These are phyloP conservation scores for Chrysoporthe austroafricana DNA, from an alignment of 2,329 filamentous ascomycete genomes.

Conservation along the genomic window DNA sequence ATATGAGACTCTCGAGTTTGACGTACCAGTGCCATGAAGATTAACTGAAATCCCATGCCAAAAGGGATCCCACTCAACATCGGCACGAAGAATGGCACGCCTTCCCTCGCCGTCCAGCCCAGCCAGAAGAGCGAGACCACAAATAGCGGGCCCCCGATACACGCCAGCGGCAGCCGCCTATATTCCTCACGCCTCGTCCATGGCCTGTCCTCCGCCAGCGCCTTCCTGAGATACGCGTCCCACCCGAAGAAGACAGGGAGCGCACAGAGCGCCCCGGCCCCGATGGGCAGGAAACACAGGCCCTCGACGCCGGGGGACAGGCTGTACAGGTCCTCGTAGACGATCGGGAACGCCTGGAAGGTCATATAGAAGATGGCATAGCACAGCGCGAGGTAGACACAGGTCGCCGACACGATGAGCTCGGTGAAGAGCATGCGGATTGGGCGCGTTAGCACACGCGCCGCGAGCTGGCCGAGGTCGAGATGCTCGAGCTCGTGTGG, in stretches of 20 bases:
- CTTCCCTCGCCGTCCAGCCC: constrained; percentile 57
- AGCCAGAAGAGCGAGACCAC: constrained; percentile 63
- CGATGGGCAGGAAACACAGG: constrained; percentile 71
- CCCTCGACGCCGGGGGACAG: constrained; percentile 68
- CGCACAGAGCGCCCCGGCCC: constrained; percentile 62
- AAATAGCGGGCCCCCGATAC: constrained; percentile 69
- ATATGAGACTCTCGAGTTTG: neutral
- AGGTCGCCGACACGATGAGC: constrained; percentile 72
- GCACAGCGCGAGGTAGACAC: constrained; percentile 70
- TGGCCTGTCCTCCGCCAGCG: constrained; percentile 49
- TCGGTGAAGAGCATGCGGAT: constrained; percentile 74
- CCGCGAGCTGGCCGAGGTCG: constrained; percentile 61
- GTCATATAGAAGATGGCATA: constrained; percentile 73
- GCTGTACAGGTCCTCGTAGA: constrained; percentile 66
- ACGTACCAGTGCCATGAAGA: constrained; percentile 63
- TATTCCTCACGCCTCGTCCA: constrained; percentile 70
- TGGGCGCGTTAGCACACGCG: constrained; percentile 71
- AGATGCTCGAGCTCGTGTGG: constrained; percentile 67
- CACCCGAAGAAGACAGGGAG: constrained; percentile 67
- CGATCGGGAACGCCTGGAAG: constrained; percentile 74
- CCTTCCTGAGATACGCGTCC: constrained; percentile 62
- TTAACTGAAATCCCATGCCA: constrained; percentile 63
- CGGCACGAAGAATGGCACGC: constrained; percentile 57
- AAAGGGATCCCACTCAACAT: constrained; percentile 65
- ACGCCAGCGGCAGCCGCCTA: constrained; percentile 72